Base-by-base conservation (phyloP, 2,329 filamentous ascomycete species). In the Lasiodiplodia theobromae region DNA sequence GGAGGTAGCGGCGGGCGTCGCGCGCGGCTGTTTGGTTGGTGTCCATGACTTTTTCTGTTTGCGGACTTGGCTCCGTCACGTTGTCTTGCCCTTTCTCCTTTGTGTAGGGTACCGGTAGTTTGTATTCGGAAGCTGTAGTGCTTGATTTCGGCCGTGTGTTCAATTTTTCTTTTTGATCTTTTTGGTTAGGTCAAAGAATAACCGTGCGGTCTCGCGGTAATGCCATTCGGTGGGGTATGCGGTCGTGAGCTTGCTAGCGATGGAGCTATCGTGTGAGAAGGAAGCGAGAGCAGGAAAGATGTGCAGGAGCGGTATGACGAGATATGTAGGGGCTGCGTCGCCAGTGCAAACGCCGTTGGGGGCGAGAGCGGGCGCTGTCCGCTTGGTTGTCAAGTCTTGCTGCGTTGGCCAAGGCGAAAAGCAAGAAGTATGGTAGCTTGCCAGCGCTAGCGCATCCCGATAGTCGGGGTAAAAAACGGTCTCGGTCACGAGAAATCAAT, bases 1-100 rank as follows among this genome's bases (percentile, higher is more conserved):
- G 75, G 69, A 84, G 77, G 71, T 79, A 77, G 56, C 79, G 77
- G 52, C 79, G 78, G 28, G 82, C 80, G 44, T 81, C 78, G 60
- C 82, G 77, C 31, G 81, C 72, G 52, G 82, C 81, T n/a, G 77
- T 73, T 69, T 80, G 79, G 72, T 83, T 82, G 71, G 72, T 25
- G 25, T 64, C 60, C 60, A 64, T 64, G 12, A 5, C 21, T n/a
- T 21, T 23, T 18, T 31, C 18, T 37, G 6, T 47, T 10, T 34
- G 21, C 14, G 44, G 44, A 8, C 44, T n/a, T 47, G n/a, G n/a
- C 44, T 47, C 44, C 7, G 44, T 47, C 1, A n/a, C 44, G 18
- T 21, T 47, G n/a, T n/a, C 21, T 47, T 47, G 11, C 18, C 18
- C 18, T 47, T 21, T 47, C 8, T 10, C 7, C 3, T 40, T 12